phyloP scores from a whole-genome alignment of 495 filamentous ascomycete genomes.

The Umbilicaria muhlenbergii region DNA sequence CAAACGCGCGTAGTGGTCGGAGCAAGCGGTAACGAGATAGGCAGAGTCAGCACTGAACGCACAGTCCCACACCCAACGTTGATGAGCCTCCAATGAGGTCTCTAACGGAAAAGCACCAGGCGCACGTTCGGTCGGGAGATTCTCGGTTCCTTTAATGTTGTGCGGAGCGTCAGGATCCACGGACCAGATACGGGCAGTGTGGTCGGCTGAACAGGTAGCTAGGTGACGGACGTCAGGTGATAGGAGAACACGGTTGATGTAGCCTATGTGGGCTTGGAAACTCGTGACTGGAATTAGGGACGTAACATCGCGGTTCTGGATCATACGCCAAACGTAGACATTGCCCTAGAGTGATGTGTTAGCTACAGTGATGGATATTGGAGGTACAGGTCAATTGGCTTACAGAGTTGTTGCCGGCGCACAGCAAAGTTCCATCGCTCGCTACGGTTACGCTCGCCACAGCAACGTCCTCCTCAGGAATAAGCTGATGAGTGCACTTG shows the following conservation, averaged over 20 bases:
- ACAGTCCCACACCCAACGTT: slow-evolving; percentile 99
- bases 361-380: slow-evolving; percentile 1
- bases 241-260: slow-evolving; percentile 88
- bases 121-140: slow-evolving; percentile 23
- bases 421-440: slow-evolving; percentile 85
- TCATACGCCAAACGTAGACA: slow-evolving; percentile 90
- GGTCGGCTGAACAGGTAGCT: slow-evolving; percentile 92
- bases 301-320: slow-evolving; percentile 69
- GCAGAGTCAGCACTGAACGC: slow-evolving; percentile 94
- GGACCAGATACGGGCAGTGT: slow-evolving; percentile 96
- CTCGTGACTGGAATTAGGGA: slow-evolving; percentile 80
- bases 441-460: slow-evolving; percentile 92
- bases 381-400: slow-evolving; percentile 10
- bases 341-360: slow-evolving; percentile 51
- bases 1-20: slow-evolving; percentile 90
- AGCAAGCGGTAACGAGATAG: slow-evolving; percentile 95
- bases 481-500: slow-evolving; percentile 89
- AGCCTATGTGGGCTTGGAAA: slow-evolving; percentile 83
- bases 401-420: slow-evolving; percentile 87
- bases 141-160: slow-evolving; percentile 11
- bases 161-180: slow-evolving; percentile 36
- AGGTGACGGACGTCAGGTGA: slow-evolving; percentile 96
- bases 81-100: slow-evolving; percentile 81
- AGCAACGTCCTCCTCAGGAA: slow-evolving; percentile 87
- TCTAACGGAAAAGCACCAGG: slow-evolving; percentile 58